Evolutionary conservation across 2,329 filamentous ascomycete species (phyloP), one percentile per base, ranked within the genome.

Genomic region (Blumeria hordei): DNA sequence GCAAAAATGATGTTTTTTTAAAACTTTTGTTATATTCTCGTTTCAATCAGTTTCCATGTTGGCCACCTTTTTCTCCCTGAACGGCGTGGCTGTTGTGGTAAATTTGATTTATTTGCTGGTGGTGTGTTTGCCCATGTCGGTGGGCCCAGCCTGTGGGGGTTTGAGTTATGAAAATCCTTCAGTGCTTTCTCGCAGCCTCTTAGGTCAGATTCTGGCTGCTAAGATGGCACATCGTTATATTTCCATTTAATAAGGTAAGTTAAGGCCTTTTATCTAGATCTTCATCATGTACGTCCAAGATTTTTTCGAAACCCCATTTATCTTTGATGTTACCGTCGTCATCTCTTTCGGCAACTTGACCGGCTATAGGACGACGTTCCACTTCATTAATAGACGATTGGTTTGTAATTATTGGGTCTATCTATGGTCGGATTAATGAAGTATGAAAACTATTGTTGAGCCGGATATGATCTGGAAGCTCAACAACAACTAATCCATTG

Each of bases 211-310:
- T 39, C 37, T 39, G 37, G 37, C 37, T 39, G 37, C 5, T 4
- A 39, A 39, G 37, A 39, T 39, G 37, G 37, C n/a, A 39, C n/a
- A 39, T 39, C 37, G 5, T 39, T 5, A 39, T 39, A 39, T 39
- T 39, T 39, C 37, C 37, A 39, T 5, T 45, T 50, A 32, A 50
- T 50, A 3, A 50, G 45, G n/a, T 50, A 50, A 34, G 45, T 50
- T n/a, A 50, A 34, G 28, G 1, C 45, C 32, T 50, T 34, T 50
- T 50, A 10, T 45, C 43, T n/a, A 12, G 14, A 50, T 50, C 45
- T 83, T 84, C 66, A 73, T 79, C 68, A 67, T 81, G 78, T 81
- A 70, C 76, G 78, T 78, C 56, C 18, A 39, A 41, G 10, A 49
- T 57, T 59, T 63, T 56, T 56, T 43, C 11, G 5, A 45, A 18